These are phyloP conservation scores for Auricularia cornea DNA, from an alignment of 768 basidiomycete species.

Conservation along the genomic window DNA sequence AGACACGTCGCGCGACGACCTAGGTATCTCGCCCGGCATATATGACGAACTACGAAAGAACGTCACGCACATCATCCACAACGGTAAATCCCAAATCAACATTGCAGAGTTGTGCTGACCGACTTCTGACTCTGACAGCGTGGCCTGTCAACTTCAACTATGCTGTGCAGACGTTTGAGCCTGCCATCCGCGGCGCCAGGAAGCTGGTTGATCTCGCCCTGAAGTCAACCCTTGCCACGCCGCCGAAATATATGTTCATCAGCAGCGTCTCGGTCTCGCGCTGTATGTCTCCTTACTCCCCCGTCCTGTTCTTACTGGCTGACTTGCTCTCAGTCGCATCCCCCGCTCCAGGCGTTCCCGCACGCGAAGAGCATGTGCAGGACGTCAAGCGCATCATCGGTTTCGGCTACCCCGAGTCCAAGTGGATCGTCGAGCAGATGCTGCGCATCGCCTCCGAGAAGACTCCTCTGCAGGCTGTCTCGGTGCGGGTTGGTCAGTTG, in stretches of 20 bases:
- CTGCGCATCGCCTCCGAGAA: slow-evolving; percentile 23
- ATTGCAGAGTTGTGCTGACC: background rate
- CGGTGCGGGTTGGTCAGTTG: slow-evolving; percentile 34
- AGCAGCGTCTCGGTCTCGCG: slow-evolving; percentile 30
- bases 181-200: slow-evolving; percentile 31
- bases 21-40: slow-evolving; percentile 16
- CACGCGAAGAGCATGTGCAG: background rate
- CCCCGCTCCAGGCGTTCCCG: background rate
- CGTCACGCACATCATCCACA: background rate
- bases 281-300: slow-evolving; percentile 16
- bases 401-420: slow-evolving; percentile 38
- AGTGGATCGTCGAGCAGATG: slow-evolving; percentile 31
- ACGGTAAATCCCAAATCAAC: background rate
- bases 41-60: slow-evolving; percentile 29
- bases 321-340: background rate
- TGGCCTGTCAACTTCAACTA: slow-evolving; percentile 37
- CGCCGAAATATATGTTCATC: slow-evolving; percentile 33
- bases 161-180: slow-evolving; percentile 34
- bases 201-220: slow-evolving; percentile 32
- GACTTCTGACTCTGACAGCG: slow-evolving; percentile 17
- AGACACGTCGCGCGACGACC: slow-evolving; percentile 15
- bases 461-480: slow-evolving; percentile 23
- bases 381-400: too few species aligned
- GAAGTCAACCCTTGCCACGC: slow-evolving; percentile 16
- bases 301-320: background rate